Evolutionary conservation across 306 rosid species (phyloP), one percentile per base, ranked within the genome.

Genomic region (Cucurbita maxima): DNA sequence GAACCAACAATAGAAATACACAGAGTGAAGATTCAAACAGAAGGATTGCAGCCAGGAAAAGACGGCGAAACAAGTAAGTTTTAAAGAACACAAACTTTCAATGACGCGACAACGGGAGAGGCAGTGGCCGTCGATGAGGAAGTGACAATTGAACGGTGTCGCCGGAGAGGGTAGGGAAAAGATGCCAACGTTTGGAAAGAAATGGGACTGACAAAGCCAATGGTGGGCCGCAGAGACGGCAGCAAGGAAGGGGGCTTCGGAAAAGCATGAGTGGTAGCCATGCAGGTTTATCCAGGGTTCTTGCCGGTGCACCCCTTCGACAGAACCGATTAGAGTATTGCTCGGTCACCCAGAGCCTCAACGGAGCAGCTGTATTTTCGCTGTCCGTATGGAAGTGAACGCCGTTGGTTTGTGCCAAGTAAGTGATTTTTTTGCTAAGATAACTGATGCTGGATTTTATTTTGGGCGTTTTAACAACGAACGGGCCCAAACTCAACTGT

Each of bases 231-330:
- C 9, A 58, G 87, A 14, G 53, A 64, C 47, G 77, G 84, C n/a
- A 79, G 81, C 59, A 82, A 7, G 61, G 68, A 43, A 15, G 76
- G 59, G 20, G 77, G 55, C 76, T 60, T 64, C 25, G 81, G 79
- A 64, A 85, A 82, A 11, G 84, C 52, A 34, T 83, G 76, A 53
- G 66, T 38, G 11, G 82, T 53, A 18, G 87, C 86, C 98, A 92
- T 89, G 53, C 25, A 48, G 55, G 51, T 58, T 50, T 53, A 43
- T 40, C 63, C 22, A 61, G 2, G 51, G 36, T 25, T 50, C 13
- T 70, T 15, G 76, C 53, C 38, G 16, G 22, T 13, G 34, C 36
- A 10, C 71, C 36, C 34, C 71, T 25, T 25, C 30, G 30, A 25
- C 30, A 25, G 30, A 25, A 25, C 30, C 30, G 30, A 2, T 25